Conservation (phyloP, 768 basidiomycete species). For the Boletus sp. region DNA sequence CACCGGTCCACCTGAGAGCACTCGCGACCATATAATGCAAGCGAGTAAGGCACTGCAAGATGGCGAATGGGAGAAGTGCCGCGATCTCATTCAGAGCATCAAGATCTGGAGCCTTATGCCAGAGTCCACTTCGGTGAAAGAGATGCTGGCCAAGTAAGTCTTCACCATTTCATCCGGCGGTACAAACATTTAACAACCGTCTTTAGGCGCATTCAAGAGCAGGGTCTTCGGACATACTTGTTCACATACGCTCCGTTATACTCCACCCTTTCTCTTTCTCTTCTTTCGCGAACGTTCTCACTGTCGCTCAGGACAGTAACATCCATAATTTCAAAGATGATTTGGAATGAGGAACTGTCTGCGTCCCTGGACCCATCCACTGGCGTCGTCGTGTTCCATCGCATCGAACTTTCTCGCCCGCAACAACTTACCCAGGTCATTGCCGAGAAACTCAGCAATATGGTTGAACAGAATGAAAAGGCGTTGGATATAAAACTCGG, state of each 20-base stretch:
- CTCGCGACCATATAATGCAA: constrained; percentile 98
- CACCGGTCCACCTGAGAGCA: constrained; percentile 97
- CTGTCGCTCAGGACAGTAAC: constrained; percentile 79
- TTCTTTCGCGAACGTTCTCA: constrained; percentile 86
- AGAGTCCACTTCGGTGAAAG: constrained; percentile 81
- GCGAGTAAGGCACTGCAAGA: constrained; percentile 95
- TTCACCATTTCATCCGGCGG: neutral
- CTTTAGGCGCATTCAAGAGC: constrained; percentile 94
- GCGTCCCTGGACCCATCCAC: constrained; percentile 92
- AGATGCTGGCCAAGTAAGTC: constrained; percentile 88
- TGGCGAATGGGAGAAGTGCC: constrained; percentile 96
- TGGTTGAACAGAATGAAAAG: constrained; percentile 95
- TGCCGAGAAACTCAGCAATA: constrained; percentile 79
- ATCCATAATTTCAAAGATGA: constrained; percentile 91
- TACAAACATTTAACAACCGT: neutral
- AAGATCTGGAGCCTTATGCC: constrained; percentile 99
- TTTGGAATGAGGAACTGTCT: constrained; percentile 93
- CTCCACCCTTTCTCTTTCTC: constrained; percentile 81
- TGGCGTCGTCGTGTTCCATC: constrained; percentile 90
- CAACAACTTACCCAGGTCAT: constrained; percentile 90
- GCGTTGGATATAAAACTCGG: constrained; percentile 82
- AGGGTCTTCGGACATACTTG: constrained; percentile 93
- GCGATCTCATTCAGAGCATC: constrained; percentile 91
- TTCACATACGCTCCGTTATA: constrained; percentile 96
- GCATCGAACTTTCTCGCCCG: constrained; percentile 80